Conservation (phyloP, 208 protist species). For the Wallacemonas rigidus region DNA sequence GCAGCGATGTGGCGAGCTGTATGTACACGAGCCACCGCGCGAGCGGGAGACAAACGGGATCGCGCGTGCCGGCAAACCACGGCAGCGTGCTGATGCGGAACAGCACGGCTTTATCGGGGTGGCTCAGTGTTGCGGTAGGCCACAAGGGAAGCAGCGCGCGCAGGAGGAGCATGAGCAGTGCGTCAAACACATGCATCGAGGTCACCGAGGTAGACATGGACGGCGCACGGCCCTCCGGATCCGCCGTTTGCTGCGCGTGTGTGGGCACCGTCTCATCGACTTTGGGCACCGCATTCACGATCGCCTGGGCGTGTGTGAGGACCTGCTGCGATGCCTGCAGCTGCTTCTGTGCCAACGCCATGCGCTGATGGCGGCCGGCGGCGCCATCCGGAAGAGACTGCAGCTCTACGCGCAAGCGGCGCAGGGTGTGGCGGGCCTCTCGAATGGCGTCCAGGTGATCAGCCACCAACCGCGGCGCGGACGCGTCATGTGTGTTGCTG, state of each 20-base stretch:
- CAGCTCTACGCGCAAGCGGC: not conserved
- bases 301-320: constrained; percentile 1
- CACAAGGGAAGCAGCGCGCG: constrained; percentile 27
- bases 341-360: not conserved
- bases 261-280: not conserved
- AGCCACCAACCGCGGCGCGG: not conserved
- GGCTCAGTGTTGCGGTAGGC: not conserved
- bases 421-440: not conserved
- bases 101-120: constrained; percentile 4
- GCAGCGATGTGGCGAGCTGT: constrained; percentile 1
- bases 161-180: constrained; percentile 23
- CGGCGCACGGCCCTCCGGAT: too few relatives aligned
- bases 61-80: constrained; percentile 16
- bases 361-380: constrained; percentile 5
- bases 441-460: not conserved
- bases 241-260: too few relatives aligned
- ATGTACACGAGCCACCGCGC: constrained; percentile 16
- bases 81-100: constrained; percentile 19
- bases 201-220: too few relatives aligned
- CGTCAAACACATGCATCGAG: constrained; percentile 28
- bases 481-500: not conserved
- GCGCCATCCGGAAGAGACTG: not conserved
- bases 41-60: constrained; percentile 2
- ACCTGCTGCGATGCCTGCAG: constrained; percentile 4
- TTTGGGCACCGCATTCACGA: constrained; percentile 14